A percentile compares a stretch with the other conserved stretches of the same genome.
These are phyloP conservation scores for Tubosaeta sp. DNA, from an alignment of 768 basidiomycete species.

Conservation along the genomic window DNA sequence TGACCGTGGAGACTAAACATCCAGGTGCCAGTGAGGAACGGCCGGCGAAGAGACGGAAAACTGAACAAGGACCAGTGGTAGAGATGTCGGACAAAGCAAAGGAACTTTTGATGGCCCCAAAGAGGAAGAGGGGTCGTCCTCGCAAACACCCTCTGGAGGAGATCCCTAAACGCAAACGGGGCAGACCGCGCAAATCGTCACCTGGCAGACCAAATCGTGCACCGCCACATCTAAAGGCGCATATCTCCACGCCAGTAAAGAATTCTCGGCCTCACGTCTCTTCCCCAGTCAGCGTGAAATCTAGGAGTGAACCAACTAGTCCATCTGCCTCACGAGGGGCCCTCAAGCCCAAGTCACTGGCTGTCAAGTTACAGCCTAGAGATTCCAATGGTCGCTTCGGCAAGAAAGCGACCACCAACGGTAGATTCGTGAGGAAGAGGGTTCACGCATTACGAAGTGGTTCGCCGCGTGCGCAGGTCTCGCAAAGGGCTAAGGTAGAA, in stretches of 20 bases:
- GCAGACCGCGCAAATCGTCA: constrained; percentile 32
- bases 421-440: constrained; percentile 39
- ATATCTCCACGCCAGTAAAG: constrained; percentile 8
- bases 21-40: constrained; percentile 40
- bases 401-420: constrained; percentile 51
- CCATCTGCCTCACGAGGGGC: constrained; percentile 23
- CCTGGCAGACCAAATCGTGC: constrained; percentile 9
- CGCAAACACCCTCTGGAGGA: constrained; percentile 33
- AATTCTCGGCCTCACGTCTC: constrained; percentile 8
- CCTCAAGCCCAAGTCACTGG: constrained; percentile 40
- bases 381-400: constrained; percentile 65
- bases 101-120: constrained; percentile 28
- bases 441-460: constrained; percentile 17
- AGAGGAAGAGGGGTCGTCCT: constrained; percentile 33
- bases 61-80: constrained; percentile 30
- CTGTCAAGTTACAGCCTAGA: constrained; percentile 53
- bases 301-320: constrained; percentile 19
- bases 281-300: constrained; percentile 20
- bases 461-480: constrained; percentile 36
- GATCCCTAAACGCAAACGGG: constrained; percentile 32
- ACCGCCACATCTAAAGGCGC: constrained; percentile 9
- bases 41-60: constrained; percentile 48
- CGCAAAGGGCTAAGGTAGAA: constrained; percentile 40
- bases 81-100: constrained; percentile 33
- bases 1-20: constrained; percentile 54